Evolutionary conservation across 108 stramenopile species (phyloP).

Genomic region (Nitzschia sp.): DNA sequence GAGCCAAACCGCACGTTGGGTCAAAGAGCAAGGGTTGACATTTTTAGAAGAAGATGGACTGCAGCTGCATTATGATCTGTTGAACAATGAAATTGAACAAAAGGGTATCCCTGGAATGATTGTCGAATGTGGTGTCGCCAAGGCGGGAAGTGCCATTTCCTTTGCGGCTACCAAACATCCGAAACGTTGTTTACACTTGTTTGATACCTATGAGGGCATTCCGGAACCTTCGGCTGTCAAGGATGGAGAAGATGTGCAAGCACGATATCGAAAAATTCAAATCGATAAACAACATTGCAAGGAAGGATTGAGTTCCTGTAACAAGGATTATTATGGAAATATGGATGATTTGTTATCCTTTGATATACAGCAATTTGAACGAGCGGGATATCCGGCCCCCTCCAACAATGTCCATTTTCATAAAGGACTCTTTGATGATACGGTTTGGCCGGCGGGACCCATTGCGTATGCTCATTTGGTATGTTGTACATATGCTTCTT

Average conservation of each 20-base stretch:
- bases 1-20: background rate
- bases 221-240: slow-evolving; percentile 5
- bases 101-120: background rate
- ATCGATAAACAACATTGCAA: background rate
- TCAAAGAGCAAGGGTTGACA: background rate
- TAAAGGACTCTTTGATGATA: slow-evolving; percentile 11
- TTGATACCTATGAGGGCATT: slow-evolving; percentile 7
- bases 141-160: slow-evolving; percentile 1
- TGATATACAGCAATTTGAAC: background rate
- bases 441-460: background rate
- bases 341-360: background rate
- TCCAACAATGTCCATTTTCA: background rate
- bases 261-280: background rate
- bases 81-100: background rate
- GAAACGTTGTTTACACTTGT: background rate
- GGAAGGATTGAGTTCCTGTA: background rate
- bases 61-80: background rate
- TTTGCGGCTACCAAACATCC: background rate
- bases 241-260: background rate
- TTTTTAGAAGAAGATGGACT: background rate
- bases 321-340: background rate
- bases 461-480: slow-evolving; percentile 11
- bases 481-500: background rate
- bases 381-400: background rate
- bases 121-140: slow-evolving; percentile 2